Conservation (phyloP, 2,329 filamentous ascomycete species). For the Botrytis porri region DNA sequence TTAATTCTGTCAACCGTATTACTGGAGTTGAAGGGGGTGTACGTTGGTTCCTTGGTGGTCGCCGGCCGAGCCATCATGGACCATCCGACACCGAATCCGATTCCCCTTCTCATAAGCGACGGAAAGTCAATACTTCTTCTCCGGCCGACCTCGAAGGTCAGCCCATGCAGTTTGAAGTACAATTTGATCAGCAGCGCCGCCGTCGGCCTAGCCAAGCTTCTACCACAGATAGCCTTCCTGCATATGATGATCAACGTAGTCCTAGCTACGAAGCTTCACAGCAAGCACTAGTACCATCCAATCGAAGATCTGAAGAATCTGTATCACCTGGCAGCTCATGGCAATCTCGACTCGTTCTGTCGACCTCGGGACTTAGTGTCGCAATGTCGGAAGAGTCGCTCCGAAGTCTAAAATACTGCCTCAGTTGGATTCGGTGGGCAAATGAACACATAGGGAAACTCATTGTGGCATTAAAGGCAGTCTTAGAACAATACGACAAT, state of each 20-base stretch:
- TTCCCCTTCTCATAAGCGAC: constrained; percentile 54
- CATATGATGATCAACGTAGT: constrained; percentile 76
- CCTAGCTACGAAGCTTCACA: constrained; percentile 68
- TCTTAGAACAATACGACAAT: constrained; percentile 76
- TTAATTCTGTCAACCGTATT: constrained; percentile 76
- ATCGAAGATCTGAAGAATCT: constrained; percentile 32
- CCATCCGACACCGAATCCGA: constrained; percentile 47
- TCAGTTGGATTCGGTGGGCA: constrained; percentile 75
- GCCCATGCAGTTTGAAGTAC: constrained; percentile 28
- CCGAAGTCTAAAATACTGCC: constrained; percentile 77
- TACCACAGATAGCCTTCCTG: constrained; percentile 72
- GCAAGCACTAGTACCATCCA: constrained; percentile 38
- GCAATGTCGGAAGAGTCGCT: constrained; percentile 89
- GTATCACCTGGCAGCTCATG: constrained; percentile 47
- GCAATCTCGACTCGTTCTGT: constrained; percentile 83
- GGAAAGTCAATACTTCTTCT: constrained; percentile 50
- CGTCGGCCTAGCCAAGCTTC: constrained; percentile 34
- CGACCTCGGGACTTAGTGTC: constrained; percentile 84
- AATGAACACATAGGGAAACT: constrained; percentile 77
- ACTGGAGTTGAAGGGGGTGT: constrained; percentile 87
- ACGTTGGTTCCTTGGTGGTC: constrained; percentile 72
- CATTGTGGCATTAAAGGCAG: constrained; percentile 68
- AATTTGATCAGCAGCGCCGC: constrained; percentile 36
- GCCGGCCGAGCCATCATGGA: constrained; percentile 36
- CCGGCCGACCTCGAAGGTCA: constrained; percentile 35